Evolutionary conservation across 2,329 filamentous ascomycete genomes (phyloP), one percentile per base, ranked within the genome.

Genomic region (Ploettnerulaceae sp.): DNA sequence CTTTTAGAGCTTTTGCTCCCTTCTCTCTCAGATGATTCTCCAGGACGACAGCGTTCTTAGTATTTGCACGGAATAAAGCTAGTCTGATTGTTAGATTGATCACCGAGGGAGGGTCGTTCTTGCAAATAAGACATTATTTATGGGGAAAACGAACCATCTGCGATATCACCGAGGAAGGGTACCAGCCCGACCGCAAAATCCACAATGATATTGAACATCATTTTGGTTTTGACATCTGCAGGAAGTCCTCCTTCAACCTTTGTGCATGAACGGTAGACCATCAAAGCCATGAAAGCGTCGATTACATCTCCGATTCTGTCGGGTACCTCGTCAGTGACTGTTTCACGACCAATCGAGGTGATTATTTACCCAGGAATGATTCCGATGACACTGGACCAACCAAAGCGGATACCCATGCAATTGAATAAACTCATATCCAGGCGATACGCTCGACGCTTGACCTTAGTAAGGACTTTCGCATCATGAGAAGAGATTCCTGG

Each of bases 381-480:
- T 11, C 84, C 93, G 59, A 97, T 87, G 48, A 95, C 77, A 58
- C 84, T 86, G 41, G 86, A 81, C 89, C 89, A 96, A 45, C 93
- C 93, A 62, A 97, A 90, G 48, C 83, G 79, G 49, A 95, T 76
- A 33, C 89, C 89, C 54, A 85, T 79, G 62, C 88, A 79, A 61
- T 79, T 89, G 71, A 91, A 94, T 5, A 95, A 77, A 45, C 77
- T 79, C 72, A 89, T 85, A 66, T 97, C 93, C 20, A 96, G 78
- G 28, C 81, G 77, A 68, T 95, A 95, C 25, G 93, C 89, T 48
- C 85, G 77, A 58, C 84, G 79, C 67, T 95, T 91, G 58, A 95
- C 88, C 59, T 84, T 85, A 58, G 85, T 94, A 54, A 97, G 80
- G 56, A 96, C 74, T 53, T 84, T 76, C 61, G 76, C 82, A 67